Evolutionary conservation across 177 flowering plant species (phyloP).

Genomic region (Viscum album): DNA sequence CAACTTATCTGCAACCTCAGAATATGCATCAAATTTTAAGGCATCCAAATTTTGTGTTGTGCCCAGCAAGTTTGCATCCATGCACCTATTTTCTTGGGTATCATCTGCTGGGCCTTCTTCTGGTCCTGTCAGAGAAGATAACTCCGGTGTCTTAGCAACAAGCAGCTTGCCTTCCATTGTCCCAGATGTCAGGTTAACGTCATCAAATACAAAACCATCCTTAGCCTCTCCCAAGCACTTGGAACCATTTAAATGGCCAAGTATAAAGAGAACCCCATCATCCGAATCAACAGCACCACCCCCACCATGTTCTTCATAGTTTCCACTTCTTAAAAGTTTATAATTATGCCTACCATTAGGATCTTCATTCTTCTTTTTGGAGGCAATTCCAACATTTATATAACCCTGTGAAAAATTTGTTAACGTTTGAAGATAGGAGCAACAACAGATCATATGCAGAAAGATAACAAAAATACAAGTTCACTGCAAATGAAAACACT

Average conservation of each 20-base stretch:
- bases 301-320: constrained; percentile 25
- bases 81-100: constrained; percentile 17
- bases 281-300: constrained; percentile 41
- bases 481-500: not conserved
- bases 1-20: constrained; percentile 18
- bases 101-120: constrained; percentile 18
- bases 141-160: constrained; percentile 14
- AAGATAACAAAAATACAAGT: not conserved
- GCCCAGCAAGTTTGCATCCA: constrained; percentile 15
- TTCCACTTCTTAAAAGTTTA: constrained; percentile 30
- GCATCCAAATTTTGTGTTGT: constrained; percentile 16
- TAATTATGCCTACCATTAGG: constrained; percentile 19
- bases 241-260: constrained; percentile 37
- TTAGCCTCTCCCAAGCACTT: constrained; percentile 24
- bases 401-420: constrained; percentile 62
- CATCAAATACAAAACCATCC: constrained; percentile 17
- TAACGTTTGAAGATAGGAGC: constrained; percentile 8
- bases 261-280: constrained; percentile 52
- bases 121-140: constrained; percentile 13
- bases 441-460: constrained; percentile 1
- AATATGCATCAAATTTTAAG: constrained; percentile 17
- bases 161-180: constrained; percentile 10
- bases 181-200: constrained; percentile 21
- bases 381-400: constrained; percentile 84
- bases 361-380: constrained; percentile 40